Percentiles rank a stretch among this genome's conserved stretches.
Conservation (phyloP, 768 basidiomycete species). For the Suillus luteus region DNA sequence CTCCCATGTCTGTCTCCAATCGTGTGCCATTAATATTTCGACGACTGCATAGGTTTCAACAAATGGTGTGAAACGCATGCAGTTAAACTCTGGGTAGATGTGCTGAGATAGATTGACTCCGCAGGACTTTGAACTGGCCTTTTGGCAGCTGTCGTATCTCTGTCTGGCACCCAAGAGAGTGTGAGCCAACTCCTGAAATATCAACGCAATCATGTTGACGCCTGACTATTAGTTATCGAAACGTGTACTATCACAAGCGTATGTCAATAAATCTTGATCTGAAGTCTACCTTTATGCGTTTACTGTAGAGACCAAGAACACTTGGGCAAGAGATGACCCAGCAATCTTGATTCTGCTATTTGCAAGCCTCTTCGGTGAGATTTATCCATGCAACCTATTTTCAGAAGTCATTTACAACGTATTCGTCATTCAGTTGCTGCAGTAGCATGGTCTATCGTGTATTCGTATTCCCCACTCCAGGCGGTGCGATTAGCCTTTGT, state of each 20-base stretch:
- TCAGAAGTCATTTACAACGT: not conserved
- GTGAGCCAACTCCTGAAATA: slow-evolving; percentile 43
- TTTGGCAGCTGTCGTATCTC: slow-evolving; percentile 94
- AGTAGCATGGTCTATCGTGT: slow-evolving; percentile 84
- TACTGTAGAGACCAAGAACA: slow-evolving; percentile 89
- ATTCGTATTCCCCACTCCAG: slow-evolving; percentile 59
- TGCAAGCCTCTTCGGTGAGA: slow-evolving; percentile 70
- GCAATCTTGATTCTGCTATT: slow-evolving; percentile 88
- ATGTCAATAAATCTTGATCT: not conserved
- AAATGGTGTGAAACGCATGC: slow-evolving; percentile 62
- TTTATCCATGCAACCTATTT: not conserved
- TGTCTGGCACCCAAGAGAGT: slow-evolving; percentile 92
- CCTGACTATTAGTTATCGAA: slow-evolving; percentile 66
- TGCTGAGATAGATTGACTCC: slow-evolving; percentile 8
- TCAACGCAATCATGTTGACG: slow-evolving; percentile 17
- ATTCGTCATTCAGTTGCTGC: slow-evolving; percentile 60
- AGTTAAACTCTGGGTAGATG: not conserved
- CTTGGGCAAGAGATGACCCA: slow-evolving; percentile 97
- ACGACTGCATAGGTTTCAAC: slow-evolving; percentile 77
- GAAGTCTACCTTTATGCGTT: not conserved
- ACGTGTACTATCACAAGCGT: slow-evolving; percentile 99
- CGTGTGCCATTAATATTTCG: slow-evolving; percentile 82
- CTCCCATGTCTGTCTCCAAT: slow-evolving; percentile 36
- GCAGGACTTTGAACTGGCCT: slow-evolving; percentile 95
- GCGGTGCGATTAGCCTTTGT: slow-evolving; percentile 66